Evolutionary conservation across 1,139 yeast genomes (phyloP), one percentile per base, ranked within the genome.

Genomic region (Pichia kudriavzevii): DNA sequence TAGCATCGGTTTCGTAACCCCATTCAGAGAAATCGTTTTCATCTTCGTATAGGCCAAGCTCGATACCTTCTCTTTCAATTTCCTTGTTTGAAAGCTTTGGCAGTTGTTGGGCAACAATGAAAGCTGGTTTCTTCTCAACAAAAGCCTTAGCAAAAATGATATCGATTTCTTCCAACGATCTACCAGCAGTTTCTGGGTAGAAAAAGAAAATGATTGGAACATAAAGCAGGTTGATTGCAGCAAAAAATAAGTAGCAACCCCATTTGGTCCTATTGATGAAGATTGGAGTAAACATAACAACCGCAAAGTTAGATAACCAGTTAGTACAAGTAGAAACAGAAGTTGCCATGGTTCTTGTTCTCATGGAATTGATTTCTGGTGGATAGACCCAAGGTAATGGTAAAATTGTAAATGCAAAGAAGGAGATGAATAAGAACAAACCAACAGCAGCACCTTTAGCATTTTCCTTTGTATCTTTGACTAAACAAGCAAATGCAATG

Each of bases 101-200:
- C 61, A 71, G 43, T 36, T 69, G 61, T 24, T 66, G 64, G 30
- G 77, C 76, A 33, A 71, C 72, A 53, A 67, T 61, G 64, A 65
- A 69, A 20, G 73, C 67, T 43, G 65, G 67, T 40, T 62, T 60
- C 30, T 61, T 60, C 38, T 71, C 76, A 30, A 57, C 58, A 43
- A 60, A 54, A 12, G 76, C 69, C 54, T 64, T 69, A 32, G 75
- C 72, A 41, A 49, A 53, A 44, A 79, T 76, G 44, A 70, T 63
- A 51, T 76, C 80, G 44, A 75, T 66, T 50, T 75, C 80, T 53
- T 75, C 82, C 52, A 76, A 61, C 20, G 78, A 61, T 49, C 79
- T 65, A 40, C 75, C 75, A 10, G 78, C 72, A 22, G 81, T 75
- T 60, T 76, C 83, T 24, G 82, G 82, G 52, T 70, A 75, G 59